phyloP scores from a whole-genome alignment of 1,284 basidiomycete genomes.

The Ceratobasidium sp. region DNA sequence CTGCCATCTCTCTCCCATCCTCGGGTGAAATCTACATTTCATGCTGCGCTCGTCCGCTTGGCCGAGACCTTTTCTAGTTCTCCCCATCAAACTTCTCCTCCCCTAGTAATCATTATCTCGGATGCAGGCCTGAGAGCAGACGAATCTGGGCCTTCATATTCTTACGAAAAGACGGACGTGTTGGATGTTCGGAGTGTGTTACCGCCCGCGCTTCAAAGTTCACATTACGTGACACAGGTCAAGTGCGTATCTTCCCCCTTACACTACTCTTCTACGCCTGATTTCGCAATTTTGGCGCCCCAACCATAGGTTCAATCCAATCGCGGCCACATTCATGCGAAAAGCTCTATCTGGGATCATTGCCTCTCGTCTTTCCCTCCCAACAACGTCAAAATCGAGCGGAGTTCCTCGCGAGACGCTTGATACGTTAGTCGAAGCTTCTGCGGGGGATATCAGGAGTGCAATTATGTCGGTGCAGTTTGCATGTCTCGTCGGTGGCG shows the following conservation, averaged over 20 bases:
- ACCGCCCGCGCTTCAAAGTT: constrained; percentile 69
- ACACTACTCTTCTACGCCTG: not conserved
- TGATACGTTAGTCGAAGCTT: constrained; percentile 81
- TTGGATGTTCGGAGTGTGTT: constrained; percentile 80
- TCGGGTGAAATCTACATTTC: constrained; percentile 81
- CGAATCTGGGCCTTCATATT: constrained; percentile 61
- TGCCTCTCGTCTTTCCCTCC: constrained; percentile 61
- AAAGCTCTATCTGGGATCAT: constrained; percentile 83
- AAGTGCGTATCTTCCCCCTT: constrained; percentile 69
- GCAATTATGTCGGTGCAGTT: constrained; percentile 95
- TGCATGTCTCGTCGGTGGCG: constrained; percentile 65
- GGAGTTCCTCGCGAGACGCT: constrained; percentile 74
- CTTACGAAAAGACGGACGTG: constrained; percentile 65
- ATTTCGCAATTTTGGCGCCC: not conserved
- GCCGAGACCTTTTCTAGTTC: constrained; percentile 58
- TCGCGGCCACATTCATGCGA: constrained; percentile 87
- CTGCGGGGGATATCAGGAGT: constrained; percentile 92
- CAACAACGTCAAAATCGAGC: constrained; percentile 51
- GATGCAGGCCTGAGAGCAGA: constrained; percentile 80
- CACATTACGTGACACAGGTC: constrained; percentile 80
- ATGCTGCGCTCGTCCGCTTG: constrained; percentile 74
- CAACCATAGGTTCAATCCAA: constrained; percentile 83
- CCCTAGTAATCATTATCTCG: constrained; percentile 87
- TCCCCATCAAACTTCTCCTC: constrained; percentile 57
- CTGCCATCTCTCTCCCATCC: constrained; percentile 90